phyloP scores from a whole-genome alignment of 208 protist species.

The Angomonas deanei region DNA sequence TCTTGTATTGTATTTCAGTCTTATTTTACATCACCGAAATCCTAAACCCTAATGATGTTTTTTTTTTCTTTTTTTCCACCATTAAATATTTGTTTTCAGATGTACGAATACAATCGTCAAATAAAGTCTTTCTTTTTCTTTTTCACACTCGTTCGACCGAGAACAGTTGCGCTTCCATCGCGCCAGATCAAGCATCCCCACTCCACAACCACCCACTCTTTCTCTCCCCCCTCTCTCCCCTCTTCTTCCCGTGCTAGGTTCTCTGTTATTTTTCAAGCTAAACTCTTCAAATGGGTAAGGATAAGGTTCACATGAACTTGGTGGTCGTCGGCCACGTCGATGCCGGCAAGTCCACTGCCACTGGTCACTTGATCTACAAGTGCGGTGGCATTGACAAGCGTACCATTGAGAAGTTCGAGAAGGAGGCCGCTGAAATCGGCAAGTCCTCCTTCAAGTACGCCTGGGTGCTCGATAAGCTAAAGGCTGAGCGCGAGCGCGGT shows the following conservation, averaged over 20 bases:
- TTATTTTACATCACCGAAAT: no score
- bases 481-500: conserved; percentile 90
- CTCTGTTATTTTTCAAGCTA: not conserved
- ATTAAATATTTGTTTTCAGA: no score
- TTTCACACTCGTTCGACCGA: conserved; percentile 93
- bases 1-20: no score
- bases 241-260: not conserved
- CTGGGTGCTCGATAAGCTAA: conserved; percentile 89
- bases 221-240: not conserved
- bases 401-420: conserved; percentile 88
- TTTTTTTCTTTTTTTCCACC: no score
- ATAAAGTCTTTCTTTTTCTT: no score
- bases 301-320: conserved; percentile 57
- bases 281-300: conserved; percentile 34
- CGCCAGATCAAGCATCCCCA: conserved; percentile 42
- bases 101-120: no score
- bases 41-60: no score
- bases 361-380: conserved; percentile 89
- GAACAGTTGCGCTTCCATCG: conserved; percentile 93
- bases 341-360: conserved; percentile 86
- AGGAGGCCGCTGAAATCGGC: conserved; percentile 86
- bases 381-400: conserved; percentile 88
- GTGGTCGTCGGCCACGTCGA: conserved; percentile 20
- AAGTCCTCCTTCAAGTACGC: conserved; percentile 93
- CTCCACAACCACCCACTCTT: conserved; percentile 48